These are phyloP conservation scores for Plasmopara viticola DNA, from an alignment of 352 stramenopile genomes.

Conservation along the genomic window DNA sequence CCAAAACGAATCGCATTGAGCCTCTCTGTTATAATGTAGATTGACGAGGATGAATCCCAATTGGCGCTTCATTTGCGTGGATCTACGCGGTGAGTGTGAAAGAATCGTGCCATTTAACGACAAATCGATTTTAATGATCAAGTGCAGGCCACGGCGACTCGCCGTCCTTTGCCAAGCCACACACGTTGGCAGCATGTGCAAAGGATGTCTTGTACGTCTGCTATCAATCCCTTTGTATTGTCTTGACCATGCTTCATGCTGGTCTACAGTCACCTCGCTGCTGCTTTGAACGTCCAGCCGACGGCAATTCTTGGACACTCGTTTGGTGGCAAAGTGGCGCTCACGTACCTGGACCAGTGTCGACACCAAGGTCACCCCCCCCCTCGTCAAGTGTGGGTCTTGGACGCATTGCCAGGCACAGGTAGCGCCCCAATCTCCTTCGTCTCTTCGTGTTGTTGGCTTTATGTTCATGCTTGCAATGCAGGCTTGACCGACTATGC, in stretches of 20 bases:
- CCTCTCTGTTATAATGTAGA: slow-evolving; percentile 16
- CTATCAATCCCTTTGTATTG: background rate
- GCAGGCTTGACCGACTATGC: slow-evolving; percentile 56
- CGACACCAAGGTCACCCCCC: slow-evolving; percentile 30
- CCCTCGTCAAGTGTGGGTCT: slow-evolving; percentile 59
- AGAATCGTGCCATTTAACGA: background rate
- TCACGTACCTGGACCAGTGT: slow-evolving; percentile 59
- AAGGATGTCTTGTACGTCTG: slow-evolving; percentile 58
- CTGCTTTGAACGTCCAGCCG: slow-evolving; percentile 44
- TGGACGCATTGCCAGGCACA: slow-evolving; percentile 66
- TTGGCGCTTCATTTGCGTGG: slow-evolving; percentile 60
- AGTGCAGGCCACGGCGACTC: slow-evolving; percentile 61
- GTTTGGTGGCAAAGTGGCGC: slow-evolving; percentile 73
- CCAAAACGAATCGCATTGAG: background rate
- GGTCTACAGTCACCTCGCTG: slow-evolving; percentile 34
- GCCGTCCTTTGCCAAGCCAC: slow-evolving; percentile 51
- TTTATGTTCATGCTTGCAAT: background rate
- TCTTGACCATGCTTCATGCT: background rate
- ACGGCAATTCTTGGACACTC: slow-evolving; percentile 68
- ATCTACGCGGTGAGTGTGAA: slow-evolving; percentile 48
- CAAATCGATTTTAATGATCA: background rate
- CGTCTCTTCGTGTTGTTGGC: background rate
- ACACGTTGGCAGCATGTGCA: slow-evolving; percentile 58
- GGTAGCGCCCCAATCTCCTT: slow-evolving; percentile 18
- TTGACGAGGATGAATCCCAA: slow-evolving; percentile 57